These are phyloP conservation scores for Pelargonium hybrid DNA, from an alignment of 441 rosid genomes.

Conservation along the genomic window DNA sequence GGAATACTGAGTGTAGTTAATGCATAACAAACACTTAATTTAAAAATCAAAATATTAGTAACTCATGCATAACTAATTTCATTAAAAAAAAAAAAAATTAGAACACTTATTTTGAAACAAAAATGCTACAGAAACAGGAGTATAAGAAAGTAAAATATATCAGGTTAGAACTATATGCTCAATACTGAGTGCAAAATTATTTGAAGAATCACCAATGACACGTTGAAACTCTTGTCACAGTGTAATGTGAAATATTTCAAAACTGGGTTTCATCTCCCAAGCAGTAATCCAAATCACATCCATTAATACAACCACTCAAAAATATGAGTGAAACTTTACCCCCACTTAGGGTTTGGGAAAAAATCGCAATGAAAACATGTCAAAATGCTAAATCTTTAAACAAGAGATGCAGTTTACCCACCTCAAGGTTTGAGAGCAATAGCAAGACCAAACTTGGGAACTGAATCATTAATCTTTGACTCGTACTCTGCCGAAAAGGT, in stretches of 20 bases:
- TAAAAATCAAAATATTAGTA: too few species aligned
- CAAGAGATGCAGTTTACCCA: constrained; percentile 1
- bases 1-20: too few species aligned
- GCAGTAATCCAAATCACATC: background rate
- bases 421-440: constrained; percentile 64
- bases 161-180: background rate
- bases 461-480: constrained; percentile 38
- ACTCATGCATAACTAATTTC: too few species aligned
- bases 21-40: too few species aligned
- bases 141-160: background rate
- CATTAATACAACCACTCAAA: background rate
- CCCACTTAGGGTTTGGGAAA: constrained; percentile 1
- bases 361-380: background rate
- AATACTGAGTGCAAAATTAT: background rate
- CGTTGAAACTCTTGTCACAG: background rate
- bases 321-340: background rate
- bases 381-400: background rate
- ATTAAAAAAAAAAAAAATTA: too few species aligned
- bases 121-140: too few species aligned
- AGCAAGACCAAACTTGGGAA: constrained; percentile 60
- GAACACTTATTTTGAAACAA: too few species aligned
- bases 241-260: background rate
- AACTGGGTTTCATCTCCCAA: constrained; percentile 4
- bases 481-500: constrained; percentile 66
- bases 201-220: background rate